Evolutionary conservation across 768 basidiomycete species (phyloP), one percentile per base, ranked within the genome.

Genomic region (Agrocybe chaxingu): DNA sequence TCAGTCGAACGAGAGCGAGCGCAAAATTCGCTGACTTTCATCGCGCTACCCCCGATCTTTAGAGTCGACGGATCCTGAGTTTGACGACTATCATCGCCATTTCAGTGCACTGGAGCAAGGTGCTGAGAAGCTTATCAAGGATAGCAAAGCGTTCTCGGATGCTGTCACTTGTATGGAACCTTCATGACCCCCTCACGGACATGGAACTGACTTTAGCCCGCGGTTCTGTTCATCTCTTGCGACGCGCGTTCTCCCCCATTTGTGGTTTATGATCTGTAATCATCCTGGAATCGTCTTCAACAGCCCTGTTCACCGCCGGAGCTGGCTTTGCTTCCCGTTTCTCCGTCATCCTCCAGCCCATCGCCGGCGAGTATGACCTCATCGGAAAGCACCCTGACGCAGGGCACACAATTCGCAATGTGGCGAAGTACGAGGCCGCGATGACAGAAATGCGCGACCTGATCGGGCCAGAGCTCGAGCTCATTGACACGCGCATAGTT

Each of bases 111-210:
- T 98, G 57, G 93, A 98, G 69, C 69, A 79, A 45, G 85, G 89
- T 19, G 80, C 88, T 0, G 94, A 95, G 65, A 94, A 93, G 72
- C 73, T 98, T 50, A 69, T 94, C 59, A 98, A 98, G 73, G 95
- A 99, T 62, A 85, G 89, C 31, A 91, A 87, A 61, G 76, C 83
- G 4, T 98, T 93, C 71, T 81, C 81, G 11, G 93, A 98, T 37
- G 80, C 88, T 24, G 88, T 97, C 48, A 80, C 78, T 51, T 65
- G 92, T 88, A 65, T 54, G 84, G 71, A 13, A 16, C 24, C 42
- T 39, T 43, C 36, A 16, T 50, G 45, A 12, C 36, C 32, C 38
- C 40, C 8, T 24, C 30, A 2, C 34, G 36, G 46, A 45, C 48
- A 18, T 5, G 31, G 55, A 40, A 37, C 49, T 55, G 42, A 50